Conservation (phyloP, 2,329 filamentous ascomycete genomes). For the Claviceps sp. region DNA sequence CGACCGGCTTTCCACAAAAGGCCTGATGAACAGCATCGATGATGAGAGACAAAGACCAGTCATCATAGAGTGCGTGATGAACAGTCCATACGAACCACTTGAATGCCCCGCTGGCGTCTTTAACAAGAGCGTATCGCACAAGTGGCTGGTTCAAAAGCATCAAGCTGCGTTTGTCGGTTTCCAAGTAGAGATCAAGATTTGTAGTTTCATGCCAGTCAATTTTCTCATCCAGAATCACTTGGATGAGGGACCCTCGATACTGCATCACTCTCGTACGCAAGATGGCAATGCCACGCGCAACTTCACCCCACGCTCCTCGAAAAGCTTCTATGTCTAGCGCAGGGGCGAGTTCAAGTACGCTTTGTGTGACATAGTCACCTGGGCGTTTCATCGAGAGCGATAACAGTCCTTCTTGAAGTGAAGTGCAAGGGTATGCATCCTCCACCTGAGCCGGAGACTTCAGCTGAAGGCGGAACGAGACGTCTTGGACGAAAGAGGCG, state of each 20-base stretch:
- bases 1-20: not conserved
- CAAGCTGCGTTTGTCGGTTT: constrained; percentile 19
- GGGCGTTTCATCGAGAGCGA: constrained; percentile 17
- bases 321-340: constrained; percentile 4
- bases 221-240: constrained; percentile 27
- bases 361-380: constrained; percentile 21
- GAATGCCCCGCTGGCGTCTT: constrained; percentile 15
- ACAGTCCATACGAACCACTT: constrained; percentile 26
- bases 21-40: constrained; percentile 18
- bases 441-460: not conserved
- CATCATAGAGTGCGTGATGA: constrained; percentile 40
- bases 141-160: constrained; percentile 27
- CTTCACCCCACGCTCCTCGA: constrained; percentile 6
- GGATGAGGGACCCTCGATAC: constrained; percentile 25
- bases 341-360: constrained; percentile 6
- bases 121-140: constrained; percentile 26
- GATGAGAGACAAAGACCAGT: constrained; percentile 29
- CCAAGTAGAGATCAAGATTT: constrained; percentile 22
- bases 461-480: not conserved
- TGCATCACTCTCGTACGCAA: constrained; percentile 34
- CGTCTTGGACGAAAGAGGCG: not conserved
- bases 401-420: constrained; percentile 26
- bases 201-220: constrained; percentile 13
- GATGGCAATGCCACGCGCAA: constrained; percentile 13
- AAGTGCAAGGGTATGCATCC: constrained; percentile 17